Base-by-base conservation (phyloP, 441 rosid species). In the Melastoma candidum region DNA sequence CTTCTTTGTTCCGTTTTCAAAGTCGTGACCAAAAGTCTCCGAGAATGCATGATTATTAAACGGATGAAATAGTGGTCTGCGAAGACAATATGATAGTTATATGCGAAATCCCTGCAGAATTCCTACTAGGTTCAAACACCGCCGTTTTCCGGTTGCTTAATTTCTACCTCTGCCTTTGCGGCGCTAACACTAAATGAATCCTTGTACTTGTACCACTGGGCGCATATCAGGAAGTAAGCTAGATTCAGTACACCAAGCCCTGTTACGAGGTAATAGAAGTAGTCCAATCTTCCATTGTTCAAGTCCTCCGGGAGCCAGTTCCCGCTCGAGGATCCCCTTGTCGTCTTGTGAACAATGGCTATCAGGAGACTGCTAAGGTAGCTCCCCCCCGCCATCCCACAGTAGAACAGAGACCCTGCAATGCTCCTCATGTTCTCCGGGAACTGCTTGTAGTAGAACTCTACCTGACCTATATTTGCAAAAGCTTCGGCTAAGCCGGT, bases 361-460 rank as follows among this genome's bases (percentile, higher is more conserved):
- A 84, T 84, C 47, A 87, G 67, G 8, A 82, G 67, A 67, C 77
- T 80, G 54, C 81, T 82, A 2, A 84, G 41, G 60, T 82, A 87
- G 58, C 80, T 80, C 9, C 87, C 70, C 7, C 67, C 76, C 17
- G 93, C 90, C 26, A 46, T 8, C 24, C 84, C 87, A 2, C 87
- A 84, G 10, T 68, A 82, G 55, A 53, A 80, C 44, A 87, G 59
- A 2, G 93, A 78, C 49, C 96, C 93, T 0, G 79, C 95, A 17
- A 86, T 71, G 71, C 87, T 86, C 63, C 83, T 83, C 95, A 86
- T 86, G 71, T 85, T 81, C 68, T 85, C 95, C 0, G 88, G 95
- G 53, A 85, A 83, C 57, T 81, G 95, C 78, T 81, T 86, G 78
- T 81, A 86, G 68, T 77, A 83, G 60, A 86, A 83, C 60, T 86